Conservation (phyloP, 208 protist genomes). For the Crithidia thermophila region DNA sequence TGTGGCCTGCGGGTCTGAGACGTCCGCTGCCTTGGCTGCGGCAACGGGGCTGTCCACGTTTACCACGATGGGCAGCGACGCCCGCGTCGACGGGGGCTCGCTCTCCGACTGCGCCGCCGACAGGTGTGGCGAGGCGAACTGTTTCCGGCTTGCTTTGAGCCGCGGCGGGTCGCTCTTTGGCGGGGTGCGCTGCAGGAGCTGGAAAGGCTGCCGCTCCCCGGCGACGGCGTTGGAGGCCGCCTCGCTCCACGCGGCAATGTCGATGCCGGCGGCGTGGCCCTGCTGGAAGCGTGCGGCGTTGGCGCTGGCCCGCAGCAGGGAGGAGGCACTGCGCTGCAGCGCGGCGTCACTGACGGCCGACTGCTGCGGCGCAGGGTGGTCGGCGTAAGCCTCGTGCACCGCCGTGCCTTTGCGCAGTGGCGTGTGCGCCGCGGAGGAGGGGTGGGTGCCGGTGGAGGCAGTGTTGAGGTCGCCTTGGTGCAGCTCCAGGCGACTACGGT, state of each 20-base stretch:
- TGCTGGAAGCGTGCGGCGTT: constrained; percentile 3
- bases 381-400: not conserved
- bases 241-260: constrained; percentile 13
- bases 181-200: constrained; percentile 18
- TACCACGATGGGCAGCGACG: not conserved
- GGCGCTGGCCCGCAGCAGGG: not conserved
- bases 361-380: not conserved
- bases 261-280: not conserved
- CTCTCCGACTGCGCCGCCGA: not conserved
- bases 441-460: not conserved
- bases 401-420: not conserved
- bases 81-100: not conserved
- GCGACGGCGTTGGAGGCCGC: constrained; percentile 1
- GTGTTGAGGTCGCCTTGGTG: not conserved
- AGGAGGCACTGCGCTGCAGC: not conserved
- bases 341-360: not conserved
- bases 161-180: constrained; percentile 17
- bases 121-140: constrained; percentile 28
- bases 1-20: not conserved
- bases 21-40: not conserved
- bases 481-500: constrained; percentile 11
- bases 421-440: not conserved
- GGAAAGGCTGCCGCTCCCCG: constrained; percentile 12
- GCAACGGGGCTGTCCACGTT: not conserved
- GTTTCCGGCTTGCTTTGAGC: constrained; percentile 32